A percentile compares a stretch with the other conserved stretches of the same genome.
Evolutionary conservation across 2,329 filamentous ascomycete genomes (phyloP).

Genomic region (Aspergillus sp.): DNA sequence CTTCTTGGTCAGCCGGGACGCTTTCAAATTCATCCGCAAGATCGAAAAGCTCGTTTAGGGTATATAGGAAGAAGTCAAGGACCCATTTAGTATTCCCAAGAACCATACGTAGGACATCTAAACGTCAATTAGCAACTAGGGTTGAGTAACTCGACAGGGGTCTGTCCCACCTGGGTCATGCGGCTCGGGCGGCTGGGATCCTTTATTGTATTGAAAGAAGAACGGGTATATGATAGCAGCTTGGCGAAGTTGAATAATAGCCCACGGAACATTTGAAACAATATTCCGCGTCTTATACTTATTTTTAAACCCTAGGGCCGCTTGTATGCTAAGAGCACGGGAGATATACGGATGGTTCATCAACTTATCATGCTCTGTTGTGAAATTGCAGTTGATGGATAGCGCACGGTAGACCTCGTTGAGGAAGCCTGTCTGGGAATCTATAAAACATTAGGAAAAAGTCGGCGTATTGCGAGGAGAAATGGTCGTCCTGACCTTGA

Average conservation of each 20-base stretch:
- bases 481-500: slow-evolving; percentile 33
- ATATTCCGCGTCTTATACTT: slow-evolving; percentile 63
- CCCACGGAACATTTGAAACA: slow-evolving; percentile 71
- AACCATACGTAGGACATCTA: slow-evolving; percentile 71
- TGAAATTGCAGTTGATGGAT: slow-evolving; percentile 76
- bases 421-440: slow-evolving; percentile 63
- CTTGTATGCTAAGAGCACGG: slow-evolving; percentile 74
- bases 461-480: slow-evolving; percentile 22
- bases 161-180: slow-evolving; percentile 59
- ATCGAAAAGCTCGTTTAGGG: slow-evolving; percentile 55
- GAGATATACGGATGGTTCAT: slow-evolving; percentile 72
- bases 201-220: slow-evolving; percentile 65
- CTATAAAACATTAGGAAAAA: slow-evolving; percentile 36
- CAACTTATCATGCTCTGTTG: slow-evolving; percentile 73
- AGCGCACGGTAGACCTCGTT: slow-evolving; percentile 68
- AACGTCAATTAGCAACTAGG: neutral
- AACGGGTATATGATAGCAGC: slow-evolving; percentile 62
- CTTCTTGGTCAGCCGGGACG: slow-evolving; percentile 33
- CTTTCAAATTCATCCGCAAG: slow-evolving; percentile 42
- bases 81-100: slow-evolving; percentile 77
- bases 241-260: slow-evolving; percentile 73
- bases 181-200: slow-evolving; percentile 40
- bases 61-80: slow-evolving; percentile 62
- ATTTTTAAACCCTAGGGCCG: slow-evolving; percentile 71
- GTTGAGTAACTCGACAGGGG: neutral